Conservation (phyloP, 2,329 filamentous ascomycete genomes). For the Penicillium sclerotiorum region DNA sequence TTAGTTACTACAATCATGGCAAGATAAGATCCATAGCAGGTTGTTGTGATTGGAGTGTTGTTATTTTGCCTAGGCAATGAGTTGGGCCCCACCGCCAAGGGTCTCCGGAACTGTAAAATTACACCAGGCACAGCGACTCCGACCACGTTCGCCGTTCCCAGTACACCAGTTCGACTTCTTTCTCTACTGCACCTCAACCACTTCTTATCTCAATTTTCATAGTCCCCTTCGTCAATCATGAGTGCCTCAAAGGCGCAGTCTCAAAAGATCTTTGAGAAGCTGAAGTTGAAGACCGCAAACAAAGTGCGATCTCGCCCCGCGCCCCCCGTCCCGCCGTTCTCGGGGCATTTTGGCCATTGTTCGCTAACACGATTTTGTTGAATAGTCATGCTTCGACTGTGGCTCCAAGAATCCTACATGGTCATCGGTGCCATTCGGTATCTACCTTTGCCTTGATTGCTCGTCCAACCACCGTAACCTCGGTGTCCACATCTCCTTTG, state of each 20-base stretch:
- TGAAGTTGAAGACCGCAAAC: constrained; percentile 92
- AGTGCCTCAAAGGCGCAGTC: constrained; percentile 90
- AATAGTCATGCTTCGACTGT: constrained; percentile 95
- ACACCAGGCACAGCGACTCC: constrained; percentile 29
- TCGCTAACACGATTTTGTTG: constrained; percentile 22
- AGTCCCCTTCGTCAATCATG: constrained; percentile 44
- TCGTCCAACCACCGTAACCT: constrained; percentile 96
- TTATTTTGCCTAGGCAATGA: too few species aligned
- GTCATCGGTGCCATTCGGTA: constrained; percentile 95
- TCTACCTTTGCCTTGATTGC: constrained; percentile 97
- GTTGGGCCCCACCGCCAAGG: constrained; percentile 11
- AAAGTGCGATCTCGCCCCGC: constrained; percentile 64
- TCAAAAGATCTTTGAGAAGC: constrained; percentile 95
- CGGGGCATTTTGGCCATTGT: constrained; percentile 18
- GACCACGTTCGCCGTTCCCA: constrained; percentile 44
- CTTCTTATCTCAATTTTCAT: constrained; percentile 9
- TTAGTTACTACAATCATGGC: too few species aligned
- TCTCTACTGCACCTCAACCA: constrained; percentile 14
- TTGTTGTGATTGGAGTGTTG: too few species aligned
- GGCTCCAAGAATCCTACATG: constrained; percentile 96
- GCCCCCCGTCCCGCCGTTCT: constrained; percentile 17
- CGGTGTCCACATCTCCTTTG: constrained; percentile 98
- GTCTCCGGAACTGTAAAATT: constrained; percentile 25
- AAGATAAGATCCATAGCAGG: too few species aligned
- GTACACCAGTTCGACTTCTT: constrained; percentile 26